Conservation (phyloP, 495 filamentous ascomycete genomes). For the Hypoxylon crocopeplum region DNA sequence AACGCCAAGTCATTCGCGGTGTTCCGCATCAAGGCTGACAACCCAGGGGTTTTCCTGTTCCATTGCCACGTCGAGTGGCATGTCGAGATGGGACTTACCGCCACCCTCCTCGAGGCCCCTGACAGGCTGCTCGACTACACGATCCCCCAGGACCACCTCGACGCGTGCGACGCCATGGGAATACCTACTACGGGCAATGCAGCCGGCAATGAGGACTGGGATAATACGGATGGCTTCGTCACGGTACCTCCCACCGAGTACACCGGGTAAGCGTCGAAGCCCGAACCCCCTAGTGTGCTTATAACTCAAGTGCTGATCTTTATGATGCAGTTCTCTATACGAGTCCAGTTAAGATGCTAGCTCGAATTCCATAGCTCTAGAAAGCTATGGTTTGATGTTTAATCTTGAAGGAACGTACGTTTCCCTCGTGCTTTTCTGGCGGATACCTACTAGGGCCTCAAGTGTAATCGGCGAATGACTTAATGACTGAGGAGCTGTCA, state of each 20-base stretch:
- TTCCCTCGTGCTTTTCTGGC: no score
- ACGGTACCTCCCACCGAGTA: conserved; percentile 51
- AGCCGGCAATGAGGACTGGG: conserved; percentile 69
- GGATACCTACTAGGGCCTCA: no score
- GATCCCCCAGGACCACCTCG: conserved; percentile 69
- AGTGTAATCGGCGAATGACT: neutral
- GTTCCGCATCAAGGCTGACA: conserved; percentile 65
- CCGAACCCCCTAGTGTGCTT: neutral
- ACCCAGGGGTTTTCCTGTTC: conserved; percentile 82
- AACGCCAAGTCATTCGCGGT: conserved; percentile 62
- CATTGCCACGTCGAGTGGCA: conserved; percentile 89
- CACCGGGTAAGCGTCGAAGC: conserved; percentile 43
- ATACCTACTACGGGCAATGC: conserved; percentile 72
- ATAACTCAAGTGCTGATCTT: neutral
- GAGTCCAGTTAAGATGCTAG: conserved; percentile 4
- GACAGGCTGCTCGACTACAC: conserved; percentile 59
- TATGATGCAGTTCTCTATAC: conserved; percentile 22
- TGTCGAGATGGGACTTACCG: conserved; percentile 72
- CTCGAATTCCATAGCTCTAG: neutral
- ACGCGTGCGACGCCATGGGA: conserved; percentile 60
- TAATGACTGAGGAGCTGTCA: neutral
- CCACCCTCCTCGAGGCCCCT: conserved; percentile 75
- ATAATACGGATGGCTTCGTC: conserved; percentile 63
- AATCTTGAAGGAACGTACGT: neutral
- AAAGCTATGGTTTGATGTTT: neutral